phyloP scores from a whole-genome alignment of 495 filamentous ascomycete species.

The Peziza echinospora region DNA sequence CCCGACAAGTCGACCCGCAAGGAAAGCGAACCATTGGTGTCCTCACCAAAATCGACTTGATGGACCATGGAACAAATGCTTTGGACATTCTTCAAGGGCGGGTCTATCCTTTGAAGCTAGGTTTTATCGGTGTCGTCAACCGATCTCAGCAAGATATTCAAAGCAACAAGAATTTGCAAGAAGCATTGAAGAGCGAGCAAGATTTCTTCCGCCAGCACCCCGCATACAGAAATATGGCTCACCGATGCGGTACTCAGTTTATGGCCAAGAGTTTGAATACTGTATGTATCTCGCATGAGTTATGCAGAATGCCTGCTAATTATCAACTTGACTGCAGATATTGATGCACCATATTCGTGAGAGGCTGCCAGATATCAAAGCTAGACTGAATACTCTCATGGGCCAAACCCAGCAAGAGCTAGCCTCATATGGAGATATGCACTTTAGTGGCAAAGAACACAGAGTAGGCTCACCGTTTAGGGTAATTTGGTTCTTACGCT shows the following conservation, averaged over 20 bases:
- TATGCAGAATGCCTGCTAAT: not conserved
- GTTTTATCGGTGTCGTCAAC: constrained; percentile 97
- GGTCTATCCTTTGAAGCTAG: constrained; percentile 90
- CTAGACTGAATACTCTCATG: constrained; percentile 92
- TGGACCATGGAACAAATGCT: constrained; percentile 98
- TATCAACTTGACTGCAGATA: constrained; percentile 26
- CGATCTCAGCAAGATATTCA: constrained; percentile 97
- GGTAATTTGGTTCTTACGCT: not conserved
- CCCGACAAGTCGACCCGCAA: constrained; percentile 87
- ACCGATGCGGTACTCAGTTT: constrained; percentile 83
- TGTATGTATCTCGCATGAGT: constrained; percentile 4
- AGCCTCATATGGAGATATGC: constrained; percentile 92
- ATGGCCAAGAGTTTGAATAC: constrained; percentile 86
- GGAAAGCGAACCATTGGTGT: constrained; percentile 91
- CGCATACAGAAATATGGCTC: constrained; percentile 89
- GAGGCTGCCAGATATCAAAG: constrained; percentile 91
- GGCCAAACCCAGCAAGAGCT: constrained; percentile 97
- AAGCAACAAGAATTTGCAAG: constrained; percentile 69
- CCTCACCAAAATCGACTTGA: constrained; percentile 89
- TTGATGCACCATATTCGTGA: constrained; percentile 95
- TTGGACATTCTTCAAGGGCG: constrained; percentile 89
- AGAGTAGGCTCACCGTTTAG: no score
- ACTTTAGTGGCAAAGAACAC: constrained; percentile 95
- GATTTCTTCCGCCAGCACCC: constrained; percentile 97
- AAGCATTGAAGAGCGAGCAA: constrained; percentile 70